Evolutionary conservation across 176 grass and related monocot species (phyloP), one percentile per base, ranked within the genome.

Genomic region (Musa beccarii): DNA sequence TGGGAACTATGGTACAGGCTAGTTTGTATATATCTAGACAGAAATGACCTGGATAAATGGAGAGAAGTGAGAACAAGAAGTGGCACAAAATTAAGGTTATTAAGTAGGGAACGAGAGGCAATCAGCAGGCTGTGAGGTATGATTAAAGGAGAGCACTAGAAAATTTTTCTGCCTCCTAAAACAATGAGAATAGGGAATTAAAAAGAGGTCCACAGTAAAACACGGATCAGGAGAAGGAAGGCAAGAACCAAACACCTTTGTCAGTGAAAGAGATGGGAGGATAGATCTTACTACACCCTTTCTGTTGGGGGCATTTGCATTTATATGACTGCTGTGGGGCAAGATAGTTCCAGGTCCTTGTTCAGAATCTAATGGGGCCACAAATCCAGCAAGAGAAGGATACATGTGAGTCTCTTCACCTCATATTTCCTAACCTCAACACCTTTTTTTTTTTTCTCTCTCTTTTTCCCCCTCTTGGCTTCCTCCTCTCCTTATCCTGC

Each of bases 351-450:
- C 75, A 75, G 76, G 75, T 68, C 69, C 76, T 84, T 69, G 73
- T 43, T 23, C 28, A 80, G 61, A 81, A 85, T 85, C 78, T 72
- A 51, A 61, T 66, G 83, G 63, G 76, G 15, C 65, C 63, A 72
- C 54, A 85, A 80, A 85, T 85, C 78, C 78, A 77, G 56, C 51
- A 57, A 17, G 25, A 76, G 73, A 81, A 52, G 65, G 80, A 68
- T 87, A 43, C 87, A 89, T 76, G 82, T 86, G 83, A 80, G 69
- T 51, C 81, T 79, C 78, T 59, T 6, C 78, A 76, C 53, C 75
- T 34, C 57, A 51, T 62, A 49, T 23, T 72, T 85, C 24, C 54
- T 62, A 34, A 49, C 8, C 19, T 55, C 23, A 17, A 23, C 73
- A 49, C 19, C 64, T 49, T 59, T 4, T 5, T 34, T 78, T 83